These are phyloP conservation scores for Didymella pomorum DNA, from an alignment of 2,329 filamentous ascomycete species.

Conservation along the genomic window DNA sequence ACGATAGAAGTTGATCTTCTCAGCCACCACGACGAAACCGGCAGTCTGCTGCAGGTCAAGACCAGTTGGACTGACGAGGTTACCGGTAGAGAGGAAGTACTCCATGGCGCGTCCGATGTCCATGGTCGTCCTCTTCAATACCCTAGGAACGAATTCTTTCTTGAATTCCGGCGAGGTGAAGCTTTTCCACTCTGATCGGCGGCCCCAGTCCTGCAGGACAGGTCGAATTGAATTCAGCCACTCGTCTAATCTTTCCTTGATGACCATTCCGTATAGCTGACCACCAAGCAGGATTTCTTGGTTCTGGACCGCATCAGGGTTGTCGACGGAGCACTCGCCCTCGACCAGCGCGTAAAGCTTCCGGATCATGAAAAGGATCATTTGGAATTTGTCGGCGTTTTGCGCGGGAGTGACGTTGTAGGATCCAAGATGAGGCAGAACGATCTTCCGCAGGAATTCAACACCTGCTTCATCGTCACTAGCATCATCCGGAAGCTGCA, in stretches of 20 bases:
- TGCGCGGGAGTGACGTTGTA: slow-evolving; percentile 83
- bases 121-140: slow-evolving; percentile 84
- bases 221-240: slow-evolving; percentile 74
- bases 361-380: slow-evolving; percentile 93
- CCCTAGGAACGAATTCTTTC: slow-evolving; percentile 78
- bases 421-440: slow-evolving; percentile 90
- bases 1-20: slow-evolving; percentile 98
- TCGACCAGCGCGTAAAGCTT: slow-evolving; percentile 94
- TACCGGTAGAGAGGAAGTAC: slow-evolving; percentile 96
- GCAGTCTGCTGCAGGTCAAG: slow-evolving; percentile 94
- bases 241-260: slow-evolving; percentile 94
- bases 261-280: slow-evolving; percentile 91
- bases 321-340: slow-evolving; percentile 91
- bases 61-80: slow-evolving; percentile 87
- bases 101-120: slow-evolving; percentile 87
- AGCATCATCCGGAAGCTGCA: slow-evolving; percentile 83
- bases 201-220: slow-evolving; percentile 63
- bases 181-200: slow-evolving; percentile 59
- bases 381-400: slow-evolving; percentile 90
- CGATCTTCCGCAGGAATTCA: slow-evolving; percentile 88
- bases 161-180: slow-evolving; percentile 80
- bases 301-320: slow-evolving; percentile 95
- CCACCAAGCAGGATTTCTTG: slow-evolving; percentile 94
- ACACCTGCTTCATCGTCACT: slow-evolving; percentile 88
- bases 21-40: slow-evolving; percentile 94